Percentiles rank a stretch among this genome's conserved stretches.
Evolutionary conservation across 2,329 filamentous ascomycete genomes (phyloP).

Genomic region (Beauveria brongniartii): DNA sequence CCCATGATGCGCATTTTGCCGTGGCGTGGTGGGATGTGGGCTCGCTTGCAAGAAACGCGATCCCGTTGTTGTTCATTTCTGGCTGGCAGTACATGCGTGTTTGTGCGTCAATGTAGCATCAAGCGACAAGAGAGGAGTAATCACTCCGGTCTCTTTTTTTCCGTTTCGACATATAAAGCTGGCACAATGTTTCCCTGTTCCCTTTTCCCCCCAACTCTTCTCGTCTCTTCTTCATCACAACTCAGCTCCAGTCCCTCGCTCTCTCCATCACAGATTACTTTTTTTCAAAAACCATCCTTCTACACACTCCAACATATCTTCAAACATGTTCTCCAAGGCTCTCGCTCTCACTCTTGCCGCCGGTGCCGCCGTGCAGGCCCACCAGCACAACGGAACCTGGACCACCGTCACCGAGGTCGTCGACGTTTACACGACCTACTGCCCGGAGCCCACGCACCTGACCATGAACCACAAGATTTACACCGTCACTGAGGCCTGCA

Average conservation of each 20-base stretch:
- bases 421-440: slow-evolving; percentile 31
- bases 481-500: slow-evolving; percentile 45
- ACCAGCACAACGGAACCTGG: slow-evolving; percentile 12
- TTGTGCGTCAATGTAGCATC: too few species aligned
- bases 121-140: background rate
- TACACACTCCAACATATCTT: background rate
- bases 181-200: background rate
- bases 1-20: too few species aligned
- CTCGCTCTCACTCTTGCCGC: slow-evolving; percentile 19
- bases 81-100: too few species aligned
- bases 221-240: background rate
- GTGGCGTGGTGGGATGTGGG: too few species aligned
- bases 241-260: slow-evolving; percentile 1
- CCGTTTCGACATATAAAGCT: background rate
- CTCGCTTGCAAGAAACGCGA: too few species aligned
- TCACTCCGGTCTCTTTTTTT: too few species aligned
- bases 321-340: slow-evolving; percentile 24
- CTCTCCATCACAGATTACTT: background rate
- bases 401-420: slow-evolving; percentile 28
- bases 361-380: slow-evolving; percentile 14
- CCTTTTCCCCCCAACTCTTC: background rate
- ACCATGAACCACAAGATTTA: slow-evolving; percentile 43
- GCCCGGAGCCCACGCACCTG: slow-evolving; percentile 41
- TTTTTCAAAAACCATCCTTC: background rate
- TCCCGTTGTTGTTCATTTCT: too few species aligned